Conservation (phyloP, 495 filamentous ascomycete genomes). For the Trichoderma parareesei region DNA sequence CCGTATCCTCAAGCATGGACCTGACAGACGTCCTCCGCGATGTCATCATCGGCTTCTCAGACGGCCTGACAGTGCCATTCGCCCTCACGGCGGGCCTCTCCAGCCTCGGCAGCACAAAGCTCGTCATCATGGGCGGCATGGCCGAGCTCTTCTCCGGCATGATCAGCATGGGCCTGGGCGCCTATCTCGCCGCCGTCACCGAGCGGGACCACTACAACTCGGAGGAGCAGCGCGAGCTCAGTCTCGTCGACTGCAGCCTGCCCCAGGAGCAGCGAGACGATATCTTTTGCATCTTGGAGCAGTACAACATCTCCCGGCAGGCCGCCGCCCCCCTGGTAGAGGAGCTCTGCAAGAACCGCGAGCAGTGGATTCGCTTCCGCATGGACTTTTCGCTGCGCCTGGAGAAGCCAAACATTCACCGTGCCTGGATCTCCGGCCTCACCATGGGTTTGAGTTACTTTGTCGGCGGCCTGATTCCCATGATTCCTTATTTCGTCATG, state of each 20-base stretch:
- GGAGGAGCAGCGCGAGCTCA: conserved; percentile 36
- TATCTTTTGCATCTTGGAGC: conserved; percentile 31
- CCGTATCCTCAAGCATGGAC: conserved; percentile 39
- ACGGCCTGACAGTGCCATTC: conserved; percentile 59
- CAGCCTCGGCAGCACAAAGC: conserved; percentile 42
- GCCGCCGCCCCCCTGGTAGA: conserved; percentile 30
- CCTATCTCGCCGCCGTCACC: conserved; percentile 44
- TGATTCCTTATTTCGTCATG: conserved; percentile 50
- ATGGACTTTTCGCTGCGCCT: conserved; percentile 47
- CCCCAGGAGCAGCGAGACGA: conserved; percentile 38
- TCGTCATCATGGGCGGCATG: conserved; percentile 58
- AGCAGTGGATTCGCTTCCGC: conserved; percentile 43
- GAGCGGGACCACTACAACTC: conserved; percentile 39
- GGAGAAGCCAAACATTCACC: conserved; percentile 31
- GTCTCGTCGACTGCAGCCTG: conserved; percentile 29
- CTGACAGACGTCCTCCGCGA: conserved; percentile 25
- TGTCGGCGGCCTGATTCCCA: conserved; percentile 46
- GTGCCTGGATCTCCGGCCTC: conserved; percentile 38
- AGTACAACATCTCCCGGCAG: conserved; percentile 31
- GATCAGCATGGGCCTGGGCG: conserved; percentile 61
- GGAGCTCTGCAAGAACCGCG: conserved; percentile 29
- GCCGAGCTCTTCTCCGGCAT: conserved; percentile 57
- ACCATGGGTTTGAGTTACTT: conserved; percentile 49
- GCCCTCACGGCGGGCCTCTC: conserved; percentile 56
- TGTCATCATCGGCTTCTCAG: conserved; percentile 48